Evolutionary conservation across 2,329 filamentous ascomycete species (phyloP).

Genomic region (Ramularia collo-cygni): DNA sequence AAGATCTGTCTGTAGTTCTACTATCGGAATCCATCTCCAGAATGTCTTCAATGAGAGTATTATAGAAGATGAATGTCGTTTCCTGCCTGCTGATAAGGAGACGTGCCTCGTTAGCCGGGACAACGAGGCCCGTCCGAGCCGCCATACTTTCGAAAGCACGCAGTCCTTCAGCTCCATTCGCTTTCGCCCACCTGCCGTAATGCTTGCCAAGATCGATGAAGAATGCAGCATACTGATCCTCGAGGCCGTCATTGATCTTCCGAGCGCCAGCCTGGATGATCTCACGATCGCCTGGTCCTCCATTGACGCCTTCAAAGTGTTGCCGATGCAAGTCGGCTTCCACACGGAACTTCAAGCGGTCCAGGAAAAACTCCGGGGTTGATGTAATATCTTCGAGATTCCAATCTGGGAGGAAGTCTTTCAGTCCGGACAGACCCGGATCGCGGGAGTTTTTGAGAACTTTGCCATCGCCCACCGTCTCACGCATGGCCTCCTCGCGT

Average conservation of each 20-base stretch:
- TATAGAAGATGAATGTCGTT: constrained; percentile 2
- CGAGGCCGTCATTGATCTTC: constrained; percentile 3
- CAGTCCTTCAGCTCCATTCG: constrained; percentile 5
- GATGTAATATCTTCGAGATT: constrained; percentile 14
- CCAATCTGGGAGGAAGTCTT: constrained; percentile 9
- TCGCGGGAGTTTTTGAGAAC: constrained; percentile 10
- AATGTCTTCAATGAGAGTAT: constrained; percentile 12
- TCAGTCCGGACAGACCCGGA: constrained; percentile 4
- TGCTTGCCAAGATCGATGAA: constrained; percentile 6
- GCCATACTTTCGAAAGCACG: constrained; percentile 3
- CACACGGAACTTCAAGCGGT: constrained; percentile 10
- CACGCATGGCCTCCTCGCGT: constrained; percentile 13
- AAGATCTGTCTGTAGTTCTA: not conserved
- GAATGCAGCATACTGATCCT: not conserved
- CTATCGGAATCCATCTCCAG: constrained; percentile 6
- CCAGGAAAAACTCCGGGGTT: constrained; percentile 10
- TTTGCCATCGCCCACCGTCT: constrained; percentile 7
- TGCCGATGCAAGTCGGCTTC: constrained; percentile 7
- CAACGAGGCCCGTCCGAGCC: constrained; percentile 3
- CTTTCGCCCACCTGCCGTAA: constrained; percentile 6
- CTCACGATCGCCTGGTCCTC: constrained; percentile 6
- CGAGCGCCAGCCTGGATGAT: constrained; percentile 4
- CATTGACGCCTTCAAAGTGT: constrained; percentile 9
- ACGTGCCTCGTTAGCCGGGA: constrained; percentile 9
- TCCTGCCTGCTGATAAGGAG: constrained; percentile 5